phyloP scores from a whole-genome alignment of 306 rosid species.

The Casuarina cunninghamiana region DNA sequence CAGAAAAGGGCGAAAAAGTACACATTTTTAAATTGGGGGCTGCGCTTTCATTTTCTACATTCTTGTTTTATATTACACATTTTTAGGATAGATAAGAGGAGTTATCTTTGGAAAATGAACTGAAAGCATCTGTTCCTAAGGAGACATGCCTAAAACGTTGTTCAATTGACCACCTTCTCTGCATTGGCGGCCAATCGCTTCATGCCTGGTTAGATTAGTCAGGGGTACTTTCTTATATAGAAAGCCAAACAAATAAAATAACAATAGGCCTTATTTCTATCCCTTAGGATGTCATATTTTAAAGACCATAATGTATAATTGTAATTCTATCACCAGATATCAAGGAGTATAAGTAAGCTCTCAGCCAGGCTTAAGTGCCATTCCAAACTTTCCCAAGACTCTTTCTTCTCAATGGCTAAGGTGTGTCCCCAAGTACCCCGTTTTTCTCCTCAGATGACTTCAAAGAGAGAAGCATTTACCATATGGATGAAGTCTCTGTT shows the following conservation, averaged over 20 bases:
- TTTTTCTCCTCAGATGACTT: conserved; percentile 22
- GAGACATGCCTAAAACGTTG: neutral
- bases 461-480: conserved; percentile 60
- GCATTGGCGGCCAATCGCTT: neutral
- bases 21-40: neutral
- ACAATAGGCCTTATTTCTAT: neutral
- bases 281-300: too few relatives aligned
- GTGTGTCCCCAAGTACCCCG: conserved; percentile 38
- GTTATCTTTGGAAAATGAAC: neutral
- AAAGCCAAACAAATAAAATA: neutral
- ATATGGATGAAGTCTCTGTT: conserved; percentile 95
- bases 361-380: neutral
- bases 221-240: neutral
- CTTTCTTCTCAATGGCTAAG: conserved; percentile 38
- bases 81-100: neutral
- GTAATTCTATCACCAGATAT: neutral
- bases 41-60: neutral
- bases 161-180: neutral
- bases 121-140: neutral
- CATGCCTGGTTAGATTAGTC: neutral
- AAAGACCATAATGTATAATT: neutral
- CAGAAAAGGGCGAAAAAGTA: neutral
- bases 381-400: neutral
- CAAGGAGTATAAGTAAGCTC: neutral
- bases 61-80: neutral